Base-by-base conservation (phyloP, 1,139 yeast species). In the Wickerhamiella infanticola region DNA sequence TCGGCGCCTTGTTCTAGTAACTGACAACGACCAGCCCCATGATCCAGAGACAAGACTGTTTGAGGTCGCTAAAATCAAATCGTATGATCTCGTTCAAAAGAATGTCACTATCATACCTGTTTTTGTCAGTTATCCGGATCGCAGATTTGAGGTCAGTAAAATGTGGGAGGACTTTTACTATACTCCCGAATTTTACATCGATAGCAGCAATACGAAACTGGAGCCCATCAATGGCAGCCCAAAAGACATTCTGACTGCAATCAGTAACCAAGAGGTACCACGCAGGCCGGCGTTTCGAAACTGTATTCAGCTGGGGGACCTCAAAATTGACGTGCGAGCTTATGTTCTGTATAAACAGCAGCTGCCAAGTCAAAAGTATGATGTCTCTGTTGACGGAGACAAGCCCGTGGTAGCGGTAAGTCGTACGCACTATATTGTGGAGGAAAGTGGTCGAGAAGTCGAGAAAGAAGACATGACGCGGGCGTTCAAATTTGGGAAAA, bases 281-380 rank as follows among this genome's bases (percentile, higher is more conserved):
- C 73, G 74, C 47, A 64, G 94, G 44, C 70, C 79, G 3, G 73
- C 72, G 41, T 81, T 82, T 56, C 69, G 75, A 9, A 75, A 84
- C 52, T 73, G 77, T n/a, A 51, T 79, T 40, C 67, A 69, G 5
- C 58, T 78, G 3, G 64, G 68, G 3, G 75, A 77, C 2, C 63
- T 66, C 1, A 52, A n/a, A 11, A 29, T 39, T 29, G 41, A 39
- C 27, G 41, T 39, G 3, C 33, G 41, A 29, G 41, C 35, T 5
- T 39, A 39, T 13, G 18, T n/a, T 26, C 9, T 39, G 1, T 40
- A 47, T 24, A 38, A 47, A 8, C 48, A 46, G 7, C 26, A 26
- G 25, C 11, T 40, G 13, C 25, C 38, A 27, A 23, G 25, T 18
- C 25, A 44, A 42, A 37, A 39, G 35, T 11, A 29, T 37, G 61